These are phyloP conservation scores for Aphanomyces astaci DNA, from an alignment of 352 stramenopile genomes.

Conservation along the genomic window DNA sequence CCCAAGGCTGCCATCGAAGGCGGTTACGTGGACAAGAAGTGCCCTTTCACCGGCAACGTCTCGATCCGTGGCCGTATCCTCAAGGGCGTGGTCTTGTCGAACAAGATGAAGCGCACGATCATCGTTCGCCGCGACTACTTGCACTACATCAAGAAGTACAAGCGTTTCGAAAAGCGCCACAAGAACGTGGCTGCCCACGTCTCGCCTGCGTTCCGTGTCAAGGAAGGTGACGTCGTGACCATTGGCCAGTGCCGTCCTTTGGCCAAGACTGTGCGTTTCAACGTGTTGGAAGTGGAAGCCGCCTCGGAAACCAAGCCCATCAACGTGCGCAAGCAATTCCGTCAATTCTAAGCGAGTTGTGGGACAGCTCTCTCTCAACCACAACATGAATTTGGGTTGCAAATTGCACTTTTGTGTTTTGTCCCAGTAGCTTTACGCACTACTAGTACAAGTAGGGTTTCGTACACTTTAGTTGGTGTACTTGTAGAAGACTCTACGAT, in stretches of 20 bases:
- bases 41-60: slow-evolving; percentile 99
- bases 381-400: slow-evolving; percentile 23
- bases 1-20: slow-evolving; percentile 91
- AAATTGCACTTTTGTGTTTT: background rate
- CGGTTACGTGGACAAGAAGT: slow-evolving; percentile 99
- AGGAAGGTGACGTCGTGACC: slow-evolving; percentile 99
- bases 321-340: slow-evolving; percentile 99
- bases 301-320: slow-evolving; percentile 92
- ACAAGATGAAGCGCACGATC: slow-evolving; percentile 99
- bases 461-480: too few relatives aligned
- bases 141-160: slow-evolving; percentile 99
- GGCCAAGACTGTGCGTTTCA: slow-evolving; percentile 99
- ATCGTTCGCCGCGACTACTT: slow-evolving; percentile 99
- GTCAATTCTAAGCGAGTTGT: slow-evolving; percentile 89
- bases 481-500: too few relatives aligned
- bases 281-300: slow-evolving; percentile 97
- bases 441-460: too few relatives aligned
- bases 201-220: slow-evolving; percentile 96
- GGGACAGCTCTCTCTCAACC: slow-evolving; percentile 1
- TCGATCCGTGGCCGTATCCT: slow-evolving; percentile 98
- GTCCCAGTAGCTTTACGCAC: too few relatives aligned
- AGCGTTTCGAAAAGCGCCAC: slow-evolving; percentile 99
- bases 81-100: slow-evolving; percentile 98
- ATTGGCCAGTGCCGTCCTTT: slow-evolving; percentile 99
- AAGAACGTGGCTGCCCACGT: slow-evolving; percentile 99